Evolutionary conservation across 78 protist species (phyloP).

Genomic region (Dictyostelium purpureum): DNA sequence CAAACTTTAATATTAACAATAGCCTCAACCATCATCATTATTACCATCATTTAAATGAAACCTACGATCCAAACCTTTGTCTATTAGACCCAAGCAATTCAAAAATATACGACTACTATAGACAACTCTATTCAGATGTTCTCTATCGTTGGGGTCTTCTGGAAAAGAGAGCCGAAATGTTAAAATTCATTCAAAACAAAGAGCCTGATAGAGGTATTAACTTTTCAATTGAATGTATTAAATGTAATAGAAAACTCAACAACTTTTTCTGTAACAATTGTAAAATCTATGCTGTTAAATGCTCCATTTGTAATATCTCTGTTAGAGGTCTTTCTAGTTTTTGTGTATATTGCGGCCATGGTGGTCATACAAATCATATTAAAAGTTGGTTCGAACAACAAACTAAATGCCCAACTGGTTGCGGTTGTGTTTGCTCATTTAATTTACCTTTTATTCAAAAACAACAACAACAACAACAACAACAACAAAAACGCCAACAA

Average conservation of each 20-base stretch:
- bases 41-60: neutral
- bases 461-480: constrained; percentile 1
- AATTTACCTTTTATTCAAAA: constrained; percentile 9
- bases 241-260: constrained; percentile 41
- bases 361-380: constrained; percentile 81
- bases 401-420: constrained; percentile 79
- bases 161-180: constrained; percentile 68
- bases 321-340: constrained; percentile 75
- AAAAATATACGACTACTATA: constrained; percentile 33
- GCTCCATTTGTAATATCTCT: constrained; percentile 66
- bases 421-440: constrained; percentile 70
- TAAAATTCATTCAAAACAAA: constrained; percentile 19
- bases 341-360: constrained; percentile 82
- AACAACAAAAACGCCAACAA: neutral
- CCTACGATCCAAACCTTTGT: constrained; percentile 2
- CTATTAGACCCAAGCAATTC: constrained; percentile 19
- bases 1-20: neutral
- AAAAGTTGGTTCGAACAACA: constrained; percentile 61
- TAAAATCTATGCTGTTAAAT: constrained; percentile 69
- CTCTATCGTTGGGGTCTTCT: constrained; percentile 60
- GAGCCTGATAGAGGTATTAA: constrained; percentile 2
- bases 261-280: constrained; percentile 42
- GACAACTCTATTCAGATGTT: constrained; percentile 16
- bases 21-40: neutral
- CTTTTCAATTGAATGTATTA: constrained; percentile 19